Base-by-base conservation (phyloP, 768 basidiomycete genomes). In the Gymnopilus dilepis region DNA sequence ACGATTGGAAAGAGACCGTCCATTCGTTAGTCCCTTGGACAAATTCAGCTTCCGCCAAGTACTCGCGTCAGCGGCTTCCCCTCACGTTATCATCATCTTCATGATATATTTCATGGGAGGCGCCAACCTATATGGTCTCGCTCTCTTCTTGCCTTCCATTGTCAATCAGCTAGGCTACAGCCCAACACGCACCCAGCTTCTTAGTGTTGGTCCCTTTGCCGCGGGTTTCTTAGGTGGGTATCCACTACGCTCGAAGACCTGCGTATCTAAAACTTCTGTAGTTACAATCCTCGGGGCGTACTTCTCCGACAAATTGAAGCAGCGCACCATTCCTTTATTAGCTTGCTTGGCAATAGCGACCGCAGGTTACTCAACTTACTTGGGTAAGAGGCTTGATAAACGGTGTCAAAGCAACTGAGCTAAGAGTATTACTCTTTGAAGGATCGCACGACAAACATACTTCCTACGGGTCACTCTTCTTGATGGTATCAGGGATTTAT, bases 151-250 rank as follows among this genome's bases (percentile, higher is more conserved):
- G 7, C 77, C 77, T 1, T 77, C 76, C 9, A 77, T 77, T 56
- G 73, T 78, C 42, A 74, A 72, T 17, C 74, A 76, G 56, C 70
- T 78, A 3, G 75, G 75, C 15, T 76, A 75, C 59, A 74, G 70
- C 42, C 59, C 74, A 2, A 71, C 67, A 40, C 69, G 69, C 57
- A 73, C 74, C 9, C 77, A 78, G 61, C 58, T 78, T 15, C 70
- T 78, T 28, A 77, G 75, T 48, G 77, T 77, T 3, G 76, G 76
- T 5, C 77, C 77, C 2, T 78, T 77, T 48, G 77, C 72, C 19
- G 71, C 67, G 15, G 75, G 71, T 2, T 78, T 77, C 58, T 60
- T 76, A 56, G 66, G 77, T 78, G 52, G 47, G 76, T 59, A 64
- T 21, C 17, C 26, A 34, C 31, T 34, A 24, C 15, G 22, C n/a